A percentile compares a stretch with the other conserved stretches of the same genome.
These are phyloP conservation scores for Leccinum holopus DNA, from an alignment of 1,284 basidiomycete genomes.

Conservation along the genomic window DNA sequence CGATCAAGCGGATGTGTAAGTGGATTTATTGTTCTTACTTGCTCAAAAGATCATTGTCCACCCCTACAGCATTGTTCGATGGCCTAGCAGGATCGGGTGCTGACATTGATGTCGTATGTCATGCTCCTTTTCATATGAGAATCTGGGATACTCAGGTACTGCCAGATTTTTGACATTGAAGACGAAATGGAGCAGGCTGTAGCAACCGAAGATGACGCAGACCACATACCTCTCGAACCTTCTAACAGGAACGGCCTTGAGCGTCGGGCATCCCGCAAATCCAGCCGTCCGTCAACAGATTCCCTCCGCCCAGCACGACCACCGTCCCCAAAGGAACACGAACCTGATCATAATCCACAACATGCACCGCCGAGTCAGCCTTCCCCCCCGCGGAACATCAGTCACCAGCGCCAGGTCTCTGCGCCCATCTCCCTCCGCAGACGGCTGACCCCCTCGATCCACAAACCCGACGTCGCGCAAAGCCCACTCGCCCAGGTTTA, in stretches of 20 bases:
- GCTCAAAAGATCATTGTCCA: conserved; percentile 10
- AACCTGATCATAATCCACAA: conserved; percentile 1
- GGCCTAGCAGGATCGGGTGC: conserved; percentile 68
- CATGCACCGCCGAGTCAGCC: conserved; percentile 8
- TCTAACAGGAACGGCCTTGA: conserved; percentile 19
- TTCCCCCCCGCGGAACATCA: conserved; percentile 10
- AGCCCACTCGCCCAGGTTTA: conserved; percentile 71
- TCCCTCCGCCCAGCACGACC: conserved; percentile 21
- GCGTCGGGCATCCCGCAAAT: conserved; percentile 34
- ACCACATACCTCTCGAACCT: conserved; percentile 12
- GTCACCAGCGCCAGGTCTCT: conserved; percentile 18
- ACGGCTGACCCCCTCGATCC: conserved; percentile 49
- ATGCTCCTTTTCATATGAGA: not conserved
- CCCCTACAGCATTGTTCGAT: conserved; percentile 69
- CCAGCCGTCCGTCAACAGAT: conserved; percentile 31
- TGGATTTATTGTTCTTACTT: not conserved
- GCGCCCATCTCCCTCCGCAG: conserved; percentile 37
- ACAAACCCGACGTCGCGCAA: conserved; percentile 43
- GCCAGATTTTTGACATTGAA: conserved; percentile 77
- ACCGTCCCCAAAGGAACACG: conserved; percentile 25
- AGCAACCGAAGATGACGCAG: conserved; percentile 12
- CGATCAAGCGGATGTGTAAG: conserved; percentile 72
- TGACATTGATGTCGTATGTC: conserved; percentile 73
- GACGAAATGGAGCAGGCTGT: conserved; percentile 19
- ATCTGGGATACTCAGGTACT: conserved; percentile 1